Evolutionary conservation across 139 green algal species (phyloP).

Genomic region (Yamagishiella unicocca): DNA sequence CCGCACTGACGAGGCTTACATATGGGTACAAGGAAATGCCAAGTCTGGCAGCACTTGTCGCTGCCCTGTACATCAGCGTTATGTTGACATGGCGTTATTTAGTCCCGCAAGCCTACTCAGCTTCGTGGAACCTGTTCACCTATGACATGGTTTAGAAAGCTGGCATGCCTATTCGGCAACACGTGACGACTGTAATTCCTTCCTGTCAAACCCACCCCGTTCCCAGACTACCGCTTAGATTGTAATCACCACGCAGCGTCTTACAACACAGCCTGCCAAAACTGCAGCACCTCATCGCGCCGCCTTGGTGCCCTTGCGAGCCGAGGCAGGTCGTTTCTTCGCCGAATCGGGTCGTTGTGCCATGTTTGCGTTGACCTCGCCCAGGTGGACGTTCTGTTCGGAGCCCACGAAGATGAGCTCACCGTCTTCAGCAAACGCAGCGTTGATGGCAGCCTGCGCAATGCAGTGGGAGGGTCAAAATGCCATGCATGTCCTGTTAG

Average conservation of each 20-base stretch:
- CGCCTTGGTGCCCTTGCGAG: constrained; percentile 33
- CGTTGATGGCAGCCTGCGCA: constrained; percentile 71
- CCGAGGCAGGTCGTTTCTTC: constrained; percentile 41
- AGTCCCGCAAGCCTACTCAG: background rate
- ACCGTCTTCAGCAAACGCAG: constrained; percentile 68
- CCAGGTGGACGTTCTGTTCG: constrained; percentile 41
- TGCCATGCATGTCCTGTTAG: no score
- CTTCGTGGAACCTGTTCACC: no score
- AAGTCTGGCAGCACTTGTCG: background rate
- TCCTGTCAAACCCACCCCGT: no score
- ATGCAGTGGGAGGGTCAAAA: no score
- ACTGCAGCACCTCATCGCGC: no score
- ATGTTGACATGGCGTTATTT: background rate
- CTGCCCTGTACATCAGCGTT: background rate
- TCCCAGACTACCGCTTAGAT: no score
- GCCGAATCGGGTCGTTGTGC: constrained; percentile 28
- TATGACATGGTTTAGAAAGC: no score
- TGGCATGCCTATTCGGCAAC: no score
- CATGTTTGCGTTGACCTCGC: background rate
- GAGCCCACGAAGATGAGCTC: constrained; percentile 68
- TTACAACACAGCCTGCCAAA: no score
- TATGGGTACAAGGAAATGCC: background rate
- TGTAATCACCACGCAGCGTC: no score
- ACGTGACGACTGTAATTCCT: no score
- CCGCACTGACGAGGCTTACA: background rate